Evolutionary conservation across 2,329 filamentous ascomycete species (phyloP).

Genomic region (Helicocarpus griseus): DNA sequence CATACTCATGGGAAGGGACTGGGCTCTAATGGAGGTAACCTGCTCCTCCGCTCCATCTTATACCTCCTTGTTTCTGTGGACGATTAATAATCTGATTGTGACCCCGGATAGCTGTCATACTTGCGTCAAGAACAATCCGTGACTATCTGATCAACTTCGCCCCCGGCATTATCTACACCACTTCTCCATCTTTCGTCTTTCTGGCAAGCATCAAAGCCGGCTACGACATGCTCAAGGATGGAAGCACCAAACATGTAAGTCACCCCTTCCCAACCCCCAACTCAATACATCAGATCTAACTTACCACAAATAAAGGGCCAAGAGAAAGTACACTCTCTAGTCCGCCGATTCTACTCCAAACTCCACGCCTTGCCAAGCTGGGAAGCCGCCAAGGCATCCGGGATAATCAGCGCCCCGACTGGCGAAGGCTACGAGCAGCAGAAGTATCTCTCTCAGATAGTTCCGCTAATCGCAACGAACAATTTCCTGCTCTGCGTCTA

Average conservation of each 20-base stretch:
- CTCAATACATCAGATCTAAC: not conserved
- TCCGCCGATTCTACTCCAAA: no score
- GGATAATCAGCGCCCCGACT: no score
- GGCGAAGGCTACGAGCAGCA: no score
- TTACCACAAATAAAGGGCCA: not conserved
- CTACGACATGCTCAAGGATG: slow-evolving; percentile 47
- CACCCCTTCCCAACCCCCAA: slow-evolving; percentile 4
- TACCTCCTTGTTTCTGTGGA: no score
- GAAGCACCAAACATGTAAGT: slow-evolving; percentile 38
- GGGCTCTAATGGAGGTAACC: slow-evolving; percentile 55
- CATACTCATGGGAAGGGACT: slow-evolving; percentile 48
- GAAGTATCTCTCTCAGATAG: slow-evolving; percentile 52
- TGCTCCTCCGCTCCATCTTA: no score
- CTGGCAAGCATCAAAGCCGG: slow-evolving; percentile 49
- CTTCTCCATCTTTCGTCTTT: slow-evolving; percentile 53
- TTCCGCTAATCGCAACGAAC: slow-evolving; percentile 50
- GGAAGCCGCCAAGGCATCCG: no score
- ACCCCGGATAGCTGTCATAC: slow-evolving; percentile 42
- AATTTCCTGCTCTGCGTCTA: slow-evolving; percentile 47
- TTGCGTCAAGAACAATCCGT: slow-evolving; percentile 51
- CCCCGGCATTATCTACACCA: slow-evolving; percentile 65
- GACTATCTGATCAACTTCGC: slow-evolving; percentile 67
- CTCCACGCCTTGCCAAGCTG: no score
- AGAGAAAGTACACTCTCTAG: slow-evolving; percentile 27
- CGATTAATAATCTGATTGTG: no score